Evolutionary conservation across 192 early-diverging fungal species (phyloP).

Genomic region (Paraglomus brasilianum): DNA sequence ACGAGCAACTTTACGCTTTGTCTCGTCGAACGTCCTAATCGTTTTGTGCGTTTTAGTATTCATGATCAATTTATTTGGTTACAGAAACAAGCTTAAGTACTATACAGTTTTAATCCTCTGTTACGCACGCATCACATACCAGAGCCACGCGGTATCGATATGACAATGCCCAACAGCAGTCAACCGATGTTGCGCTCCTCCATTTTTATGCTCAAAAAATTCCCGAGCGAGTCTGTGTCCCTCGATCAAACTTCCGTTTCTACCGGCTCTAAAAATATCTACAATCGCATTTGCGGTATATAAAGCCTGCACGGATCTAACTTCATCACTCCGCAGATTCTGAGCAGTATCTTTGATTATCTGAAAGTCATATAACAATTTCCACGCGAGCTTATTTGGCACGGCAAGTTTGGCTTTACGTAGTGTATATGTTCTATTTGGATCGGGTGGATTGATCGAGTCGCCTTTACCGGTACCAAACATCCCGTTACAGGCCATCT

Average conservation of each 20-base stretch:
- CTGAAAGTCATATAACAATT: constrained; percentile 74
- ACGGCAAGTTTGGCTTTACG: constrained; percentile 68
- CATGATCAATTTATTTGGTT: too few relatives aligned
- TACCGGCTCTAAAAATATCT: constrained; percentile 62
- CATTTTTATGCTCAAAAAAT: constrained; percentile 68
- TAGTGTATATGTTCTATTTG: constrained; percentile 62
- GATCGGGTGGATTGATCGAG: constrained; percentile 67
- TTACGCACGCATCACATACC: constrained; percentile 30
- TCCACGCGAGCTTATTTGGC: constrained; percentile 66
- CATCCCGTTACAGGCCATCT: constrained; percentile 91
- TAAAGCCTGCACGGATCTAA: constrained; percentile 78
- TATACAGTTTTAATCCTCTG: neutral
- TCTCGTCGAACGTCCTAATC: constrained; percentile 91
- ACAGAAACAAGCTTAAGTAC: too few relatives aligned
- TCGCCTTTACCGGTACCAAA: constrained; percentile 70
- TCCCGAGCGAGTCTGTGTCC: constrained; percentile 49
- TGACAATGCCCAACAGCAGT: constrained; percentile 86
- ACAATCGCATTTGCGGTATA: constrained; percentile 76
- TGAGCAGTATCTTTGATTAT: constrained; percentile 71
- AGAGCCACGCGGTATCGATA: constrained; percentile 89
- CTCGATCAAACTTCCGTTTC: constrained; percentile 47
- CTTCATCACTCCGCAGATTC: constrained; percentile 65
- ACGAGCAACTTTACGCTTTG: constrained; percentile 88
- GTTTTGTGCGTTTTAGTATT: neutral
- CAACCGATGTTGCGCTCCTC: constrained; percentile 68